These are phyloP conservation scores for Opeltia flavorubescens DNA, from an alignment of 495 filamentous ascomycete species.

Conservation along the genomic window DNA sequence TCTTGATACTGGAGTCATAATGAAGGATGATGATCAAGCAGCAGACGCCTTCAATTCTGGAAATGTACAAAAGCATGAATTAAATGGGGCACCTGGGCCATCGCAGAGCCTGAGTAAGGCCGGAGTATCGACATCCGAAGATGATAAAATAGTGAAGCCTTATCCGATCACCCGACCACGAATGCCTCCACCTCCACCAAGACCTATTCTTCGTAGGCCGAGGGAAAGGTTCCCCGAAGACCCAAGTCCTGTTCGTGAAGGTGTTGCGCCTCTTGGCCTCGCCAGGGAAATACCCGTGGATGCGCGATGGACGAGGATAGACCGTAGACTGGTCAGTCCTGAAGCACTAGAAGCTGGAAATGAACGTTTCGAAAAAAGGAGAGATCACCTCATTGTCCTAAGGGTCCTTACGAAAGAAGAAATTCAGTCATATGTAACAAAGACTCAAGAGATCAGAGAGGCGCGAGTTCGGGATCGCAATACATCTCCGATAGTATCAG, in stretches of 20 bases:
- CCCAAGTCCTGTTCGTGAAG: conserved; percentile 61
- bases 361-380: conserved; percentile 67
- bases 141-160: neutral
- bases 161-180: neutral
- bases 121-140: neutral
- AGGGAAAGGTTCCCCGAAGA: conserved; percentile 68
- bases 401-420: conserved; percentile 68
- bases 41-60: conserved; percentile 21
- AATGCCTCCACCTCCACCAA: conserved; percentile 24
- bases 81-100: neutral
- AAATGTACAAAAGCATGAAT: neutral
- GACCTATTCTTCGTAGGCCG: conserved; percentile 59
- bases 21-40: conserved; percentile 28
- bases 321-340: conserved; percentile 68
- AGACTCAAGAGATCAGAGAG: conserved; percentile 68
- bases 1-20: too few relatives aligned
- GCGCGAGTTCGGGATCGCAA: too few relatives aligned
- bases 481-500: too few relatives aligned
- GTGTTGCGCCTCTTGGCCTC: conserved; percentile 67
- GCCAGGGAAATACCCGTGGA: conserved; percentile 62
- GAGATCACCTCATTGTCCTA: conserved; percentile 75
- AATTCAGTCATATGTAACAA: conserved; percentile 62
- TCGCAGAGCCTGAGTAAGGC: neutral
- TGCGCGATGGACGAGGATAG: conserved; percentile 83
- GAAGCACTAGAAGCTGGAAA: conserved; percentile 61